phyloP scores from a whole-genome alignment of 176 grass and related monocot species.

The Hyparrhenia diplandra region DNA sequence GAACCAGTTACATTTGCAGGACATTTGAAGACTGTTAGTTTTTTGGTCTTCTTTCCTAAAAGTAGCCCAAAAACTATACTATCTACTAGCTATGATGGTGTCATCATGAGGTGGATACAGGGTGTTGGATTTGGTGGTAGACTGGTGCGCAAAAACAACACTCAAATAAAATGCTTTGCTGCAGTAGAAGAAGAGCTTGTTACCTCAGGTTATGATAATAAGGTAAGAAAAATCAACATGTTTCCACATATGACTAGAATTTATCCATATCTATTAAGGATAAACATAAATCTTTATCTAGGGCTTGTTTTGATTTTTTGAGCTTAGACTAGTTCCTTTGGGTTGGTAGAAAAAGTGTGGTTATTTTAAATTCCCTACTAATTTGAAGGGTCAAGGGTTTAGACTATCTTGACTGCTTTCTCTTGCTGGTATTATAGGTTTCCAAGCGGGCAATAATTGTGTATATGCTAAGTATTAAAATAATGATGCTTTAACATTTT shows the following conservation, averaged over 20 bases:
- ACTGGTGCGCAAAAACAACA: conserved; percentile 73
- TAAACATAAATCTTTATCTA: background rate
- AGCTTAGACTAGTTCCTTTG: background rate
- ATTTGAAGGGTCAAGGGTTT: background rate
- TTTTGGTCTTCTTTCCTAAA: conserved; percentile 58
- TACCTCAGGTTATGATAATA: conserved; percentile 94
- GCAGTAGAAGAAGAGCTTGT: conserved; percentile 70
- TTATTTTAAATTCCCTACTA: background rate
- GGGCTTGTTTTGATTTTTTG: background rate
- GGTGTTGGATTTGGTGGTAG: conserved; percentile 85
- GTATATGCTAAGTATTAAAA: conserved; percentile 11
- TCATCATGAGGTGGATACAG: conserved; percentile 81
- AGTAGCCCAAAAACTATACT: conserved; percentile 67
- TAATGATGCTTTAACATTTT: background rate
- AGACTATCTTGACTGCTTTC: background rate
- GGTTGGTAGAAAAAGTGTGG: background rate
- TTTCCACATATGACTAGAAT: conserved; percentile 4
- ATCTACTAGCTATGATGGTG: conserved; percentile 89
- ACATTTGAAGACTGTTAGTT: conserved; percentile 76
- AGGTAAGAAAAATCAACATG: conserved; percentile 43
- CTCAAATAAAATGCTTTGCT: conserved; percentile 94
- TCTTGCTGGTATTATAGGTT: conserved; percentile 12
- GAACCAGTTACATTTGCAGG: conserved; percentile 79
- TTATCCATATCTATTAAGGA: conserved; percentile 1
- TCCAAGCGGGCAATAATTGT: background rate